phyloP scores from a whole-genome alignment of 805 yeast species.

The Isabelozyma rhagii region DNA sequence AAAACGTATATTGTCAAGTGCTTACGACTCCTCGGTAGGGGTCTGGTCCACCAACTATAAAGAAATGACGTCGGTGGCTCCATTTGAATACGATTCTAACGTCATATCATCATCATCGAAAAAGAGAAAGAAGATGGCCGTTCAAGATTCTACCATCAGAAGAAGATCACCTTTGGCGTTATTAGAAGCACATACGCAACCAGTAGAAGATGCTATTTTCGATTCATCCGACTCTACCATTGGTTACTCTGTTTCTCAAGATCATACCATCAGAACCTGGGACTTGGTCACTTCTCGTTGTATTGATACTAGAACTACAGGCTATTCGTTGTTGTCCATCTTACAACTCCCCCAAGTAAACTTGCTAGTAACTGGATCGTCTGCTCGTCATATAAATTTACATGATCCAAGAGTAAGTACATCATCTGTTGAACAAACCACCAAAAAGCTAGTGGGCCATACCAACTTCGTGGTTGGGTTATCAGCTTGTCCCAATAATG shows the following conservation, averaged over 20 bases:
- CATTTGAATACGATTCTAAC: conserved; percentile 40
- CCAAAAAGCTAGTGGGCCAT: conserved; percentile 76
- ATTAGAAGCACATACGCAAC: conserved; percentile 77
- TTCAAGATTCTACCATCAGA: conserved; percentile 70
- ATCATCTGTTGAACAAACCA: conserved; percentile 55
- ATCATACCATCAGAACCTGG: conserved; percentile 95
- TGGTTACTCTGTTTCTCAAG: conserved; percentile 92
- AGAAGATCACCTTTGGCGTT: conserved; percentile 80
- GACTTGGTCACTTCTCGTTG: conserved; percentile 83
- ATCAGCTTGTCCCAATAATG: conserved; percentile 71
- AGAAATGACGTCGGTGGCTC: conserved; percentile 62
- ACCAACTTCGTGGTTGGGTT: conserved; percentile 84
- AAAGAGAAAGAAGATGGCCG: conserved; percentile 81
- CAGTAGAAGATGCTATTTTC: conserved; percentile 82
- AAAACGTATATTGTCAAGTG: conserved; percentile 74
- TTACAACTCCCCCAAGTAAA: conserved; percentile 64
- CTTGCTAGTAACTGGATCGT: conserved; percentile 87
- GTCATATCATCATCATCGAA: conserved; percentile 74
- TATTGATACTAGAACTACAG: conserved; percentile 84
- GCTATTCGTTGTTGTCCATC: conserved; percentile 77
- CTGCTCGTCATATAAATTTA: conserved; percentile 93
- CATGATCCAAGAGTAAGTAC: conserved; percentile 84
- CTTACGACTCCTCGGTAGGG: conserved; percentile 76
- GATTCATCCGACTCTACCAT: conserved; percentile 73
- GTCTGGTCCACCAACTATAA: conserved; percentile 87